Evolutionary conservation across 2,329 filamentous ascomycete species (phyloP).

Genomic region (Cercospora janseana): DNA sequence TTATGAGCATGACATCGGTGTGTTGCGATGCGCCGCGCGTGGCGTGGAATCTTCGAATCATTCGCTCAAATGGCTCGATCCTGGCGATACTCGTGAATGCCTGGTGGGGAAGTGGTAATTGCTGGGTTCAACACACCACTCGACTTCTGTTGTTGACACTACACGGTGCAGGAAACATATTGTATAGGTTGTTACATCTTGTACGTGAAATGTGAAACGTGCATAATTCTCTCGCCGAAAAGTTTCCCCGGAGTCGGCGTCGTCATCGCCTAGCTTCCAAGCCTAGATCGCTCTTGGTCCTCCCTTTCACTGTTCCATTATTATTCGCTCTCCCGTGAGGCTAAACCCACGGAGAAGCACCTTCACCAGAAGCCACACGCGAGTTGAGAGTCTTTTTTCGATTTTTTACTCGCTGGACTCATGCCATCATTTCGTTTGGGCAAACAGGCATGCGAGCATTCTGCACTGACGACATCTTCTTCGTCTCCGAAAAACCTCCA

Average conservation of each 20-base stretch:
- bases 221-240: not conserved
- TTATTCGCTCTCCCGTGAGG: not conserved
- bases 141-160: too few species aligned
- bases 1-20: not conserved
- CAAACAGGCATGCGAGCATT: conserved; percentile 7
- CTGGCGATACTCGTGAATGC: too few species aligned
- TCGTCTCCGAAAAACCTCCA: not conserved
- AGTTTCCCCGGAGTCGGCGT: not conserved
- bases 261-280: conserved; percentile 3
- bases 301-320: not conserved
- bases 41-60: too few species aligned
- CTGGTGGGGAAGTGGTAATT: too few species aligned
- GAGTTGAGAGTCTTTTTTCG: too few species aligned
- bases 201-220: not conserved
- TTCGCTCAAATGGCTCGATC: too few species aligned
- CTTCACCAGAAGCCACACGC: not conserved
- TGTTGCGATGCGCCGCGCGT: not conserved
- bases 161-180: too few species aligned
- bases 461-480: not conserved
- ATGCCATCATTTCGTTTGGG: not conserved
- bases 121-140: too few species aligned
- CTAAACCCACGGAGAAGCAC: not conserved
- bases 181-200: not conserved
- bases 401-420: too few species aligned
- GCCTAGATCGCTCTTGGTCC: not conserved